Evolutionary conservation across 2,329 filamentous ascomycete species (phyloP), one percentile per base, ranked within the genome.

Genomic region (Fonsecaea pedrosoi): DNA sequence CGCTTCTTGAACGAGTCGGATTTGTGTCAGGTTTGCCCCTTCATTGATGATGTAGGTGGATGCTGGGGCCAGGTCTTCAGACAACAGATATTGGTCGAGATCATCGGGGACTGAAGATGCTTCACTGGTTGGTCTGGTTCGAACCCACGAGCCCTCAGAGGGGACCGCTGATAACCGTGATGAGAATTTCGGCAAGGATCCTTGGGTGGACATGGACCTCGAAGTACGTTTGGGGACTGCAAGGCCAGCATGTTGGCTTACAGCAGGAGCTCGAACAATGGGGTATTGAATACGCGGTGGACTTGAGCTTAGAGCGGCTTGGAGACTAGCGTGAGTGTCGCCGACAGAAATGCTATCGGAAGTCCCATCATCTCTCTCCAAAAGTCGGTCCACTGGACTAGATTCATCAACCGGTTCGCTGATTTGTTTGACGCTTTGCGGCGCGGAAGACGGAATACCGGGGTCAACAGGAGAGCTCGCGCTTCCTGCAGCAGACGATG

Each of bases 91-190:
- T 18, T 72, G 69, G 48, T 70, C 60, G 13, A 71, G 56, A 54
- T 73, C 70, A 50, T 73, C 70, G 12, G 56, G 50, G 15, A 57
- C 38, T 18, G 60, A 66, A 37, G 66, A 72, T 37, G 60, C 48
- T 35, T 67, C 53, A 32, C 69, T 70, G 15, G 62, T 75, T 73
- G 18, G 73, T 63, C 62, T 75, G 65, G 63, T 74, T 74, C 59
- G 79, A 77, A 13, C 74, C 76, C 12, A 78, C 79, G 63, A 65
- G 54, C 65, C 75, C 64, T 78, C 77, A 18, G 82, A 83, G 1
- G 79, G 79, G 4, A 82, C 79, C 8, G 79, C 79, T 12, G 81
- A 83, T 30, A 83, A 73, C 54, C 80, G 78, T 56, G 78, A 78
- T 62, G 79, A 79, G 74, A 79, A 80, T 60, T 76, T 76, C 21